Evolutionary conservation across 78 protist species (phyloP).

Genomic region (Chrysochromulina tobinii): DNA sequence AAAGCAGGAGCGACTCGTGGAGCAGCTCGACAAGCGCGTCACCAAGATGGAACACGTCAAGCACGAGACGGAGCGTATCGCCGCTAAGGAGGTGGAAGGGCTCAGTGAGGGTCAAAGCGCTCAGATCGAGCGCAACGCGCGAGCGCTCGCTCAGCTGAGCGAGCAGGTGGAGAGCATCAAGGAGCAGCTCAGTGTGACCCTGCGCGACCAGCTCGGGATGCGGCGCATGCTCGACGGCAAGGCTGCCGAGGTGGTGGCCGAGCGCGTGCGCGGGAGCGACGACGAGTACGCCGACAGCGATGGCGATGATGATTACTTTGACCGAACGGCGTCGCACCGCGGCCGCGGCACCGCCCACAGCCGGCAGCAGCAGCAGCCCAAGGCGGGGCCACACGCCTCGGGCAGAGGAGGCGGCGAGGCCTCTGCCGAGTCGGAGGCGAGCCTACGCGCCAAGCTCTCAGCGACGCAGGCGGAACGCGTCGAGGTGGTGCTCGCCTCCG

Average conservation of each 20-base stretch:
- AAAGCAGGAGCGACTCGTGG: background rate
- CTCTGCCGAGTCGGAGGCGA: background rate
- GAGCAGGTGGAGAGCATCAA: background rate
- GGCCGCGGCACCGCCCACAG: background rate
- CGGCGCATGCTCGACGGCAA: too few species aligned
- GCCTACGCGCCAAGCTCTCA: background rate
- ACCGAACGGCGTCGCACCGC: background rate
- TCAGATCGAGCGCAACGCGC: background rate
- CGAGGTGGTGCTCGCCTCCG: background rate
- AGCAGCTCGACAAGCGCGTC: constrained; percentile 35
- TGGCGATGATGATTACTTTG: constrained; percentile 5
- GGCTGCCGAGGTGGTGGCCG: background rate
- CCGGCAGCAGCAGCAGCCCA: background rate
- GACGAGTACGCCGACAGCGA: background rate
- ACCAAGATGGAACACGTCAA: background rate
- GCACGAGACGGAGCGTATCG: background rate
- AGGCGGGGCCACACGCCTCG: background rate
- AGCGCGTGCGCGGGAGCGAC: background rate
- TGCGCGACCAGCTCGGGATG: constrained; percentile 2
- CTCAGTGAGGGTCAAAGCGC: background rate
- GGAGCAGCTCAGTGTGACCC: background rate
- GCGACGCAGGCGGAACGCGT: background rate
- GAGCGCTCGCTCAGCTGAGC: background rate
- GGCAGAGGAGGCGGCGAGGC: background rate
- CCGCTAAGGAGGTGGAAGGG: constrained; percentile 35